phyloP scores from a whole-genome alignment of 2,329 filamentous ascomycete genomes.

The Penicillium sp. region DNA sequence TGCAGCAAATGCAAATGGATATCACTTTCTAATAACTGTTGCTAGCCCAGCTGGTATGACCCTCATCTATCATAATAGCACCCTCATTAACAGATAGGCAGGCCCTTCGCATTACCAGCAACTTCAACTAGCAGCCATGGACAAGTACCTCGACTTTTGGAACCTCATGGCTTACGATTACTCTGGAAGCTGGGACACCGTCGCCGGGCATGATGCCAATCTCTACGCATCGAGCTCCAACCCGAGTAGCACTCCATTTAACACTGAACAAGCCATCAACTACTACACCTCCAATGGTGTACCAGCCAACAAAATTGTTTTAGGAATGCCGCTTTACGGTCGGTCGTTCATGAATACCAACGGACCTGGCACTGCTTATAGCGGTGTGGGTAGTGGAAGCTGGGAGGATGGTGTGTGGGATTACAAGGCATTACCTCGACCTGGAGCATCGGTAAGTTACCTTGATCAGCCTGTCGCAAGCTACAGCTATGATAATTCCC shows the following conservation, averaged over 20 bases:
- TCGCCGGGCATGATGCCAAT: conserved; percentile 78
- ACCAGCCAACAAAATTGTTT: conserved; percentile 69
- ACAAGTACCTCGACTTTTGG: conserved; percentile 54
- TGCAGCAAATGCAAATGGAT: conserved; percentile 35
- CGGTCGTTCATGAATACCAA: conserved; percentile 78
- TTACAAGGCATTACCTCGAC: conserved; percentile 77
- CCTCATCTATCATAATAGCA: not conserved
- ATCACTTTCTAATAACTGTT: conserved; percentile 48
- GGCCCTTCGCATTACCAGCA: conserved; percentile 47
- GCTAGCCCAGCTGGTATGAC: conserved; percentile 45
- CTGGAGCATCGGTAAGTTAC: conserved; percentile 61
- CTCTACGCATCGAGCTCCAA: conserved; percentile 61
- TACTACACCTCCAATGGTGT: conserved; percentile 70
- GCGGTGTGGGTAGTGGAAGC: conserved; percentile 72
- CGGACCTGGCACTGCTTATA: conserved; percentile 69
- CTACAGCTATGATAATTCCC: conserved; percentile 68
- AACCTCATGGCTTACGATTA: conserved; percentile 81
- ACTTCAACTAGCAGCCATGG: conserved; percentile 47
- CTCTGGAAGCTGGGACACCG: conserved; percentile 75
- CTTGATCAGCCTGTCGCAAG: conserved; percentile 65
- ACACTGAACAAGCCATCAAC: conserved; percentile 67
- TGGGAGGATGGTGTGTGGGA: conserved; percentile 88
- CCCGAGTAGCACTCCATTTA: conserved; percentile 73
- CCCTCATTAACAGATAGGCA: conserved; percentile 11
- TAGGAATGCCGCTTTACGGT: conserved; percentile 92